phyloP scores from a whole-genome alignment of 345 rosid genomes.

The Corchorus capsularis region DNA sequence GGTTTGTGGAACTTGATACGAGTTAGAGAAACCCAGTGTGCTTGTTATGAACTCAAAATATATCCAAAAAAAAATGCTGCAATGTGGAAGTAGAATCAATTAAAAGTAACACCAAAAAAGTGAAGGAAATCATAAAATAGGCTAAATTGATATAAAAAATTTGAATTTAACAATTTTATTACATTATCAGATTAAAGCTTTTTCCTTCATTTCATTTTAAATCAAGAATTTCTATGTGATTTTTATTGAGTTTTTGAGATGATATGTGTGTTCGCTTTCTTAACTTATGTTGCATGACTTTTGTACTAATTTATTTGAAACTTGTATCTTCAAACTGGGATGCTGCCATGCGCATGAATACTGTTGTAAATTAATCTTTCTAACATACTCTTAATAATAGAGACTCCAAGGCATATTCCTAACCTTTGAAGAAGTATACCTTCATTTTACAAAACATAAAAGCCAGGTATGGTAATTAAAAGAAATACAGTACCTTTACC shows the following conservation, averaged over 20 bases:
- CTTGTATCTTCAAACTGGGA: background rate
- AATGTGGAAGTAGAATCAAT: too few relatives aligned
- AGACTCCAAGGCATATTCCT: background rate
- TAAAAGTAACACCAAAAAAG: too few relatives aligned
- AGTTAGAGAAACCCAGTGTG: background rate
- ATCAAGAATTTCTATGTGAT: background rate
- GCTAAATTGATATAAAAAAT: too few relatives aligned
- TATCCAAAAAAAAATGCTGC: background rate
- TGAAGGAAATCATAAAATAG: too few relatives aligned
- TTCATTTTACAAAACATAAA: background rate
- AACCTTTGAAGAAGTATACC: background rate
- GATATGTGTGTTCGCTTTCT: background rate
- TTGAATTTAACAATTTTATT: background rate
- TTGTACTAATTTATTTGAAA: background rate
- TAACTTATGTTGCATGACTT: background rate
- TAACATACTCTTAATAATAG: background rate
- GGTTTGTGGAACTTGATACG: background rate
- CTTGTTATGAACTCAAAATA: background rate
- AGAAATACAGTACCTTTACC: slow-evolving; percentile 48
- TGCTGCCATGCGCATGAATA: background rate
- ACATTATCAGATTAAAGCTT: background rate
- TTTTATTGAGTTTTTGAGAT: background rate
- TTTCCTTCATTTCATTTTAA: background rate
- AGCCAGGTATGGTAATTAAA: background rate
- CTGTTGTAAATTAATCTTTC: background rate